A percentile compares a stretch with the other conserved stretches of the same genome.
These are phyloP conservation scores for Rhinocladiella similis DNA, from an alignment of 2,329 filamentous ascomycete genomes.

Conservation along the genomic window DNA sequence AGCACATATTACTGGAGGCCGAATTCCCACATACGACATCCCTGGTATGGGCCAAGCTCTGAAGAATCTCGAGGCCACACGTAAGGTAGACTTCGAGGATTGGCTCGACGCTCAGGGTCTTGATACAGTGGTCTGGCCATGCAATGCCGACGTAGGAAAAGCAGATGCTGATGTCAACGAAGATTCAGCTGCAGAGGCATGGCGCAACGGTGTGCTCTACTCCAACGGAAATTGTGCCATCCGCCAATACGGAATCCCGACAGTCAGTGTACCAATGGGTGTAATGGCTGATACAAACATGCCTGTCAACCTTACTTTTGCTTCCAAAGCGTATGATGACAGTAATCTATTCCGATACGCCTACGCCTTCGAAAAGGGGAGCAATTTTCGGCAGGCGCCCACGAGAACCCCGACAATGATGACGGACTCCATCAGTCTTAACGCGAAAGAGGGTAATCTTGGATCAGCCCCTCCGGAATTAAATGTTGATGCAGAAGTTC, in stretches of 20 bases:
- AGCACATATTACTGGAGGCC: slow-evolving; percentile 23
- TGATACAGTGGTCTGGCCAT: slow-evolving; percentile 49
- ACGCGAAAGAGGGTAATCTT: background rate
- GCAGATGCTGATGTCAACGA: slow-evolving; percentile 46
- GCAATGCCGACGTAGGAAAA: slow-evolving; percentile 49
- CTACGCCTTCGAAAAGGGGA: slow-evolving; percentile 29
- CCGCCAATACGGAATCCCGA: slow-evolving; percentile 31
- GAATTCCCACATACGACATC: slow-evolving; percentile 42
- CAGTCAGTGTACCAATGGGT: slow-evolving; percentile 31
- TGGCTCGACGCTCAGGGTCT: slow-evolving; percentile 44
- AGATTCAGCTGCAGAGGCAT: slow-evolving; percentile 35
- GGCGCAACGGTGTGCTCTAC: slow-evolving; percentile 52
- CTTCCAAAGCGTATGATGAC: slow-evolving; percentile 30
- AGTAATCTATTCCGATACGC: slow-evolving; percentile 28
- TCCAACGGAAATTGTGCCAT: slow-evolving; percentile 47
- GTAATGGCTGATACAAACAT: slow-evolving; percentile 28
- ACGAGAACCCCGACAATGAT: slow-evolving; percentile 3
- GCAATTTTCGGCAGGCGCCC: background rate
- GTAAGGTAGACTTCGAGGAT: slow-evolving; percentile 47
- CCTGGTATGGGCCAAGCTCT: slow-evolving; percentile 44
- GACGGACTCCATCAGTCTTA: background rate
- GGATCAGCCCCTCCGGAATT: background rate
- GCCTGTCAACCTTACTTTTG: slow-evolving; percentile 32
- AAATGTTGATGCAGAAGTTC: background rate
- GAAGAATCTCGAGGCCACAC: slow-evolving; percentile 29